phyloP scores from a whole-genome alignment of 345 rosid species.

The Noccaea bulbosa region DNA sequence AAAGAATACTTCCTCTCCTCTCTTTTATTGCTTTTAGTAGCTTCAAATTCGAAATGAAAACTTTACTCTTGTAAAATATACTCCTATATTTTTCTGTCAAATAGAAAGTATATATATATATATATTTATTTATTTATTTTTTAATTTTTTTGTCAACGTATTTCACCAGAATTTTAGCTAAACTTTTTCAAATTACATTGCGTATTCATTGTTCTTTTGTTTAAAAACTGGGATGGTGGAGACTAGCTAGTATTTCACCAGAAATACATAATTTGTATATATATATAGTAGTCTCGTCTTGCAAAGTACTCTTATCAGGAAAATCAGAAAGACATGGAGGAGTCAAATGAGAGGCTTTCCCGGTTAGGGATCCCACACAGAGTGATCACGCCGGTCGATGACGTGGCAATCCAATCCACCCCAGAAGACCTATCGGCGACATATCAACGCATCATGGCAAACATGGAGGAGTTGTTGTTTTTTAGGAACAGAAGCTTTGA shows the following conservation, averaged over 20 bases:
- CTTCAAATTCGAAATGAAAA: too few relatives aligned
- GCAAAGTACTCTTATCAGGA: neutral
- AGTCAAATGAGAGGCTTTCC: conserved; percentile 12
- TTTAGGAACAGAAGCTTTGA: neutral
- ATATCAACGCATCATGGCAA: neutral
- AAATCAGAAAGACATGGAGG: conserved; percentile 13
- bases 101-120: too few relatives aligned
- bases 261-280: too few relatives aligned
- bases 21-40: too few relatives aligned
- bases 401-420: neutral
- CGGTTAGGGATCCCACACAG: neutral
- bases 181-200: neutral
- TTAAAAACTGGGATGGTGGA: neutral
- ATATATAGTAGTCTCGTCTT: too few relatives aligned
- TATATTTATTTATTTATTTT: too few relatives aligned
- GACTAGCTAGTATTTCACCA: too few relatives aligned
- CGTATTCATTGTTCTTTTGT: too few relatives aligned
- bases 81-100: too few relatives aligned
- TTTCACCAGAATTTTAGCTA: neutral
- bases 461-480: neutral
- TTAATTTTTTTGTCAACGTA: neutral
- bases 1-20: neutral
- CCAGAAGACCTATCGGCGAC: neutral
- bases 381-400: neutral
- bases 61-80: too few relatives aligned